Evolutionary conservation across 164 flowering plant species (phyloP), one percentile per base, ranked within the genome.

Genomic region (Paratinospora sagittata): DNA sequence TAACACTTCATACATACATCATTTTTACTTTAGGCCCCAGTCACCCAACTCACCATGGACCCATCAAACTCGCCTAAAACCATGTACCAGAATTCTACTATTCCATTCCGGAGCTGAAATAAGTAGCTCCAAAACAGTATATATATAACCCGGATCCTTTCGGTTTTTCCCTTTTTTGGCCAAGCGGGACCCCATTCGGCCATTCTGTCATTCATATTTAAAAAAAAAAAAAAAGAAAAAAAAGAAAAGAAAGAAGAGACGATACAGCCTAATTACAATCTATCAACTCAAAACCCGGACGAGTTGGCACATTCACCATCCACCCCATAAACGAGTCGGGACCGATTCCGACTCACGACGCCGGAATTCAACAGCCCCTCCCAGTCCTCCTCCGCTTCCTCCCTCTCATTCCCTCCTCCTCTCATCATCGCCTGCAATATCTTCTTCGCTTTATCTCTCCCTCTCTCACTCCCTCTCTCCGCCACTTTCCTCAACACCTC

Each of bases 401-500:
- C 86, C 14, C 75, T 79, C n/a, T 69, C 85, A 55, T 70, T 78
- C 11, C 70, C 86, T 26, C 83, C 71, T 34, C 61, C 61, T 21
- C 83, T 85, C 66, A 78, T 79, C 90, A 90, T 71, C 80, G 79
- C 70, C 79, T 75, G 73, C 78, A 96, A 69, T 64, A 91, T 81
- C 85, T 84, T 82, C 83, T 75, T 82, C 33, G 90, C 92, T 79
- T 91, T 90, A 76, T 85, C 94, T 55, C 84, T 75, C 3, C 87
- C 87, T 60, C 90, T 70, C 55, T 88, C 88, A 63, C 85, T 88
- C 60, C 90, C 93, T 41, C 60, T 81, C 78, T 86, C 91, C 78
- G 77, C 90, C 71, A 88, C 84, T 74, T 80, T 84, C 77, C 74
- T 72, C 80, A 96, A 66, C 66, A 85, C 90, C 82, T 96, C 97